These are phyloP conservation scores for Quercus mongolica DNA, from an alignment of 306 rosid species.

Conservation along the genomic window DNA sequence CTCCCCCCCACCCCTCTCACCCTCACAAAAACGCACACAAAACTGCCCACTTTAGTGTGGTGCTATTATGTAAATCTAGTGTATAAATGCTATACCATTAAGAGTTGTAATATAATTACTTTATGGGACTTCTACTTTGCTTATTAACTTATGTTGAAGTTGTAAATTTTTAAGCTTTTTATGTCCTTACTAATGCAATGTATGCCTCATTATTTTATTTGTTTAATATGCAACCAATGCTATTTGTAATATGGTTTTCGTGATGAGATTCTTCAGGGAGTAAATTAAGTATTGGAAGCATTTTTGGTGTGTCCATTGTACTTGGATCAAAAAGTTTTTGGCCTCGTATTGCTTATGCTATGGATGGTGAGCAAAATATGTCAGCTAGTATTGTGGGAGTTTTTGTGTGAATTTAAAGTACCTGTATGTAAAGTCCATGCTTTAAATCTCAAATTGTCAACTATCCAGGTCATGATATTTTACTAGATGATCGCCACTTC, in stretches of 20 bases:
- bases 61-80: not conserved
- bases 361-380: conserved; percentile 60
- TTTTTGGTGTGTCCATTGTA: conserved; percentile 48
- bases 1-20: too few relatives aligned
- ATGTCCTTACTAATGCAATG: not conserved
- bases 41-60: not conserved
- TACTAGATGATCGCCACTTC: conserved; percentile 30
- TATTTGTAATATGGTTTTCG: not conserved
- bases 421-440: not conserved
- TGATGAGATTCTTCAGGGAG: conserved; percentile 36
- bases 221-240: not conserved
- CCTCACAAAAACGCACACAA: too few relatives aligned
- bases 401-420: not conserved
- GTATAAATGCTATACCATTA: not conserved
- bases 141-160: not conserved
- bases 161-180: not conserved
- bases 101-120: not conserved
- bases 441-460: conserved; percentile 11
- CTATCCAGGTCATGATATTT: conserved; percentile 42
- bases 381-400: conserved; percentile 23
- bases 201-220: not conserved
- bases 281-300: conserved; percentile 30
- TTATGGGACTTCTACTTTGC: not conserved
- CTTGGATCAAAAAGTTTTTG: conserved; percentile 32
- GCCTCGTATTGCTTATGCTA: conserved; percentile 45